Conservation (phyloP, 2,329 filamentous ascomycete genomes). For the Ascochyta clinopodiicola region DNA sequence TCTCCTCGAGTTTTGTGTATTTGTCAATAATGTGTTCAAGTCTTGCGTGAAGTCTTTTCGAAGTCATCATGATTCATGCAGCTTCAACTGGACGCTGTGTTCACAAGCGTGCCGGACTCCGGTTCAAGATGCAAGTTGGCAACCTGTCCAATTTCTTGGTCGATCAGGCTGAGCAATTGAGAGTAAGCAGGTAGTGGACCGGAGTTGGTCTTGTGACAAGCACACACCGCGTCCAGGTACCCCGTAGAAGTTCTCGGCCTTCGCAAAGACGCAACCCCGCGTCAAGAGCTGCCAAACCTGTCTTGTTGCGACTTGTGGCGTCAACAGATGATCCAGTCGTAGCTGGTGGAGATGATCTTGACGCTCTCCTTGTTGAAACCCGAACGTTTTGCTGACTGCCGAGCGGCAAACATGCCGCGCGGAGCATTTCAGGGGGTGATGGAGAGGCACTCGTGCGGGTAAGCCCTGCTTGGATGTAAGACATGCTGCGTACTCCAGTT, state of each 20-base stretch:
- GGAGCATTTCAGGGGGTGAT: neutral
- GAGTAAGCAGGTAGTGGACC: neutral
- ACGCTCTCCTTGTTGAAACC: neutral
- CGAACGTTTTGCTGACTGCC: slow-evolving; percentile 1
- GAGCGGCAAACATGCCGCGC: slow-evolving; percentile 8
- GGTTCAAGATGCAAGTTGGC: neutral
- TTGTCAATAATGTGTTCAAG: neutral
- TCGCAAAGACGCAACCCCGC: neutral
- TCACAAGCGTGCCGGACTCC: neutral
- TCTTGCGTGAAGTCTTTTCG: neutral
- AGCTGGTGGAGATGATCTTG: neutral
- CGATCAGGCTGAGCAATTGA: neutral
- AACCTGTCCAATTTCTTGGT: neutral
- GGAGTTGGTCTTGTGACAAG: slow-evolving; percentile 1
- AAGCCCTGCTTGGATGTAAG: neutral
- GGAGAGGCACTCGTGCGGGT: neutral
- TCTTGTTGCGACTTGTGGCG: neutral
- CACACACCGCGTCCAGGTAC: neutral
- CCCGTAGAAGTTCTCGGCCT: neutral
- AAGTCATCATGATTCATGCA: neutral
- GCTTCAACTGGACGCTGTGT: neutral
- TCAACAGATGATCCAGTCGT: neutral
- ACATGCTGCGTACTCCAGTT: neutral
- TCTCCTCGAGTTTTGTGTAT: too few species aligned
- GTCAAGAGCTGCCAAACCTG: neutral